These are phyloP conservation scores for Botryotinia globosa DNA, from an alignment of 2,329 filamentous ascomycete genomes.

Conservation along the genomic window DNA sequence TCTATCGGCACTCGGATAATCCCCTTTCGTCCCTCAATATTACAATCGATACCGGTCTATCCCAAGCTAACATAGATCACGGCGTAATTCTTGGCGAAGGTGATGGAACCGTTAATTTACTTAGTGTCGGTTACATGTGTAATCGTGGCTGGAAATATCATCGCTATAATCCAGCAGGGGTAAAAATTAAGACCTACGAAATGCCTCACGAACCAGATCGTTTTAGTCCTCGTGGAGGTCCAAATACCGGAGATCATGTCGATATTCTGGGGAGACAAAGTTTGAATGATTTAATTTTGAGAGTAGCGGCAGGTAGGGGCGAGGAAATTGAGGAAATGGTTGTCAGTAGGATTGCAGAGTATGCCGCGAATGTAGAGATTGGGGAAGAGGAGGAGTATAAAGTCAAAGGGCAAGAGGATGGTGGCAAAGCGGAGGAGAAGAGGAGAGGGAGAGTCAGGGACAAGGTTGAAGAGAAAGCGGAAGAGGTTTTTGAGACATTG, in stretches of 20 bases:
- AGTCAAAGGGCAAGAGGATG: conserved; percentile 46
- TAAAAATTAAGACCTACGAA: conserved; percentile 81
- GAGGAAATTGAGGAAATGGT: conserved; percentile 74
- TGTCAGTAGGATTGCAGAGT: conserved; percentile 76
- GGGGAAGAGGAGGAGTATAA: conserved; percentile 33
- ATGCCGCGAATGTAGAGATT: conserved; percentile 79
- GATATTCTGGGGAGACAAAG: conserved; percentile 88
- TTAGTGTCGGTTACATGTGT: conserved; percentile 96
- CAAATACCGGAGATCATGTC: conserved; percentile 82
- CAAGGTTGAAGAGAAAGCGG: not conserved
- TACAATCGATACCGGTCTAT: conserved; percentile 67
- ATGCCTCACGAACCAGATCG: conserved; percentile 96
- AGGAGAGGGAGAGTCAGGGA: not conserved
- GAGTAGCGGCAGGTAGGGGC: conserved; percentile 81
- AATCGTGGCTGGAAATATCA: conserved; percentile 91
- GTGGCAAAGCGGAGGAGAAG: conserved; percentile 37
- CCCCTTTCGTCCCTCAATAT: conserved; percentile 68
- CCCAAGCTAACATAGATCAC: conserved; percentile 65
- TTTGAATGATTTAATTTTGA: conserved; percentile 85
- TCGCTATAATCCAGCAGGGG: conserved; percentile 84
- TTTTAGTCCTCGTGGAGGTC: conserved; percentile 76
- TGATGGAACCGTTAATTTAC: conserved; percentile 90
- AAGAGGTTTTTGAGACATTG: not conserved
- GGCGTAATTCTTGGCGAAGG: conserved; percentile 96
- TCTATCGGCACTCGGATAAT: conserved; percentile 69